Evolutionary conservation across 2,329 filamentous ascomycete species (phyloP), one percentile per base, ranked within the genome.

Genomic region (Chaetomium globosum): DNA sequence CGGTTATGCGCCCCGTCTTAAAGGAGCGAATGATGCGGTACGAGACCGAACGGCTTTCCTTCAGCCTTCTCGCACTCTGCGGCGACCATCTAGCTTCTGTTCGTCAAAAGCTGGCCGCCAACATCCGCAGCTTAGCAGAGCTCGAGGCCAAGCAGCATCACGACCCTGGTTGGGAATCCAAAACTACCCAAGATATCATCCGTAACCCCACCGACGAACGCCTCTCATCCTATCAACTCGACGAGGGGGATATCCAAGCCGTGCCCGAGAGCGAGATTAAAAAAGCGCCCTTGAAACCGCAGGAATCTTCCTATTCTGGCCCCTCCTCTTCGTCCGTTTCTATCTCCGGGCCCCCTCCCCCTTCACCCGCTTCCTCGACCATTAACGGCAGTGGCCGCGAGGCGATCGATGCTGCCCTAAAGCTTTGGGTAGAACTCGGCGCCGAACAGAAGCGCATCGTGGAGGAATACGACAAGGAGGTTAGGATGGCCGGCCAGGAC

Each of bases 51-150:
- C 82, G 87, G 60, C 83, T 91, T 33, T 84, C 88, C n/a, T 96
- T 92, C 77, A 93, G 87, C 68, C 85, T 96, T 46, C 81, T 96
- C 57, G 88, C 91, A 28, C 78, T 97, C 2, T 89, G 89, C 68
- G 84, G 85, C 64, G 89, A 89, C 64, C 88, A 91, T 0, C 76
- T 90, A 1, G 71, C 78, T 13, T 74, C 77, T 3, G 78, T 87
- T 12, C 80, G 73, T 65, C 84, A 65, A 75, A 77, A 76, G 5
- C 79, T 88, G 26, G 79, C 80, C 1, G 67, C 72, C 28, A 80
- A 78, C 54, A 72, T 82, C 63, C 75, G 80, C 68, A 74, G 75
- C 21, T 67, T 84, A 33, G 68, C 73, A 7, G 71, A 71, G 31
- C 72, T 86, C 2, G 72, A 80, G 58, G 67, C 71, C 0, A 76